These are phyloP conservation scores for Isabelozyma pseudorhagii DNA, from an alignment of 805 yeast species.

Conservation along the genomic window DNA sequence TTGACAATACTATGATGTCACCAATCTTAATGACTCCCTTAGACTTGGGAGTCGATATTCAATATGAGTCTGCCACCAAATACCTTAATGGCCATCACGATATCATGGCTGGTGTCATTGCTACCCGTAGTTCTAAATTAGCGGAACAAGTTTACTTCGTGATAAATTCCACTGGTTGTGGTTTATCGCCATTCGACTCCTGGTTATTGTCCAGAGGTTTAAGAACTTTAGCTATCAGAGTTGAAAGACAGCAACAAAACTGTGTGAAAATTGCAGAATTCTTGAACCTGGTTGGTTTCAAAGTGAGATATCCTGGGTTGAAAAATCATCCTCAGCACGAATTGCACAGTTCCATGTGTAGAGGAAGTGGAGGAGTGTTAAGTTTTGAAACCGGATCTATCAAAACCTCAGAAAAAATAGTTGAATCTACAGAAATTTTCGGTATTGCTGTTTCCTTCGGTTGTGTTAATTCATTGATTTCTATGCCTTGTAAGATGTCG, in stretches of 20 bases:
- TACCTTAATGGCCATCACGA: constrained; percentile 94
- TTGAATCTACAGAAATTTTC: constrained; percentile 72
- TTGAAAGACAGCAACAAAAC: constrained; percentile 84
- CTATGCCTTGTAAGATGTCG: constrained; percentile 94
- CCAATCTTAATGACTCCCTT: constrained; percentile 84
- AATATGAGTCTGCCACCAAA: constrained; percentile 91
- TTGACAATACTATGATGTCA: constrained; percentile 97
- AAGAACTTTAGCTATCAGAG: constrained; percentile 80
- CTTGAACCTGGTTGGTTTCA: constrained; percentile 64
- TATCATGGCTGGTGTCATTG: constrained; percentile 92
- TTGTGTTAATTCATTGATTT: constrained; percentile 86
- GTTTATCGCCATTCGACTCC: constrained; percentile 86
- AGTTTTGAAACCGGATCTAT: constrained; percentile 84
- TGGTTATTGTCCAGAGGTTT: constrained; percentile 89
- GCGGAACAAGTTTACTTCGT: constrained; percentile 72
- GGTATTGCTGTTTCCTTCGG: constrained; percentile 94
- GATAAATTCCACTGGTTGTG: constrained; percentile 88
- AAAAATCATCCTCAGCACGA: constrained; percentile 78
- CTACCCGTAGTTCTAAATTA: constrained; percentile 59
- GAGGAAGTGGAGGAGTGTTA: constrained; percentile 87
- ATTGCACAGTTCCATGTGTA: constrained; percentile 70
- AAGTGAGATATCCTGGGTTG: constrained; percentile 84
- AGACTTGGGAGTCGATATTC: constrained; percentile 84
- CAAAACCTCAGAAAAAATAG: constrained; percentile 62
- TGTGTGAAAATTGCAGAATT: constrained; percentile 73